Evolutionary conservation across 176 grass and related monocot species (phyloP), one percentile per base, ranked within the genome.

Genomic region (Hordeum marinum): DNA sequence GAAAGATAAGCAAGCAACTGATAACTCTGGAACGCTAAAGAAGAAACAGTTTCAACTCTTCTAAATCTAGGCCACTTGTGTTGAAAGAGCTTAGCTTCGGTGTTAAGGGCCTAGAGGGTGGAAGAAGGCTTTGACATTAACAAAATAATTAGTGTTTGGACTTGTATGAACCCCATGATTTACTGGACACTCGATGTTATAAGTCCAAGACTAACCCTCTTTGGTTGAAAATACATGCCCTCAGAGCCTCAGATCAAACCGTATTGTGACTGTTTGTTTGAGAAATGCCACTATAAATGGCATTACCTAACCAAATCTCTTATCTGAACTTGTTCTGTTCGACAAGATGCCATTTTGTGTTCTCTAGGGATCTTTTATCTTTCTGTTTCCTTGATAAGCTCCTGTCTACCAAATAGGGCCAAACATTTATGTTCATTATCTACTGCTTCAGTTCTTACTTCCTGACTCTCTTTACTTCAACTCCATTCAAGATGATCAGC

Each of bases 301-400:
- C 37, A 48, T 36, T 11, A 62, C 52, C 6, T 60, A 50, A 12
- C 8, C 1, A 75, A 58, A 11, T 85, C 70, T 63, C 5, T 77
- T 18, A 50, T 27, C n/a, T 82, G 76, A 68, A 77, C 32, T 13
- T 82, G 63, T 74, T 85, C 21, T 42, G 15, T 63, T 62, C 21
- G 54, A 21, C 54, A 57, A 57, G 20, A 57, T 57, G 18, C 0
- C 41, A 64, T 80, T 80, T 80, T 54, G 11, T 65, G 13, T 64
- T 72, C 17, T 41, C 75, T 73, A 46, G 15, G 18, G 10, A 57
- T 39, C 14, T 72, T 2, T 71, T 63, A 14, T 29, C 1, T 29
- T 29, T 29, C 29, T 71, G 18, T 29, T 18, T 32, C 31, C 39
- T 75, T 25, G 6, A 39, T 23, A 42, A 81, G 77, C 5, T 85